Conservation (phyloP, 257 asterid genomes). For the Mitragyna speciosa region DNA sequence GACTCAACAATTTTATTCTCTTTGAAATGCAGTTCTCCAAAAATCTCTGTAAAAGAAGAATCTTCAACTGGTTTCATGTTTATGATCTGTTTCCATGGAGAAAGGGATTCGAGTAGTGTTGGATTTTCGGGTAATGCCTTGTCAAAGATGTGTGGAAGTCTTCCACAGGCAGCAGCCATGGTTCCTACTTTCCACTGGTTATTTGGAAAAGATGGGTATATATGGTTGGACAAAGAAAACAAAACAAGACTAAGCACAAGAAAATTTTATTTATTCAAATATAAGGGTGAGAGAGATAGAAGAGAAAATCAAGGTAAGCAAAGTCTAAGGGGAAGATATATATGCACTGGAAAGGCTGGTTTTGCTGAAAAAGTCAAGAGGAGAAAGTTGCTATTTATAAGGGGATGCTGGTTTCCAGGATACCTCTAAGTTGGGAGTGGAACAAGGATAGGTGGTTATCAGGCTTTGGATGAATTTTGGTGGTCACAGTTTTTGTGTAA, state of each 20-base stretch:
- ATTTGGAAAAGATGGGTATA: slow-evolving; percentile 11
- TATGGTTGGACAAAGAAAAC: slow-evolving; percentile 25
- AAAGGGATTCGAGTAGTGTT: slow-evolving; percentile 55
- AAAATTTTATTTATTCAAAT: neutral
- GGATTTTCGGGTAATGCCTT: slow-evolving; percentile 64
- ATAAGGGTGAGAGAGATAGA: too few relatives aligned
- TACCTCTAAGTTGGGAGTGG: slow-evolving; percentile 35
- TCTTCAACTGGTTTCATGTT: slow-evolving; percentile 37
- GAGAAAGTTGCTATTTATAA: slow-evolving; percentile 45
- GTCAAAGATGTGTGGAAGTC: slow-evolving; percentile 74
- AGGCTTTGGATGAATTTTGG: slow-evolving; percentile 28
- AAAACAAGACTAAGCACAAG: slow-evolving; percentile 4
- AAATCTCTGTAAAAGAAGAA: slow-evolving; percentile 50
- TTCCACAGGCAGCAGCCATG: slow-evolving; percentile 74
- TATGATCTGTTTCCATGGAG: slow-evolving; percentile 58
- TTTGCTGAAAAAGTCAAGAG: slow-evolving; percentile 55
- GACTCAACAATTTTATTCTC: slow-evolving; percentile 23
- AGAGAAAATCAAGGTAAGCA: neutral
- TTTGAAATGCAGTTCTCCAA: slow-evolving; percentile 47
- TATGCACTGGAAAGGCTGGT: slow-evolving; percentile 45
- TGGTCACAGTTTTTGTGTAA: slow-evolving; percentile 39
- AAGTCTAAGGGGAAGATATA: slow-evolving; percentile 18
- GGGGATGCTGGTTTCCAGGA: slow-evolving; percentile 32
- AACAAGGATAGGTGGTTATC: slow-evolving; percentile 56
- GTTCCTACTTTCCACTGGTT: neutral